Percentiles rank a stretch among this genome's conserved stretches.
phyloP scores from a whole-genome alignment of 1,139 yeast species.

The Blastobotrys illinoisensis region DNA sequence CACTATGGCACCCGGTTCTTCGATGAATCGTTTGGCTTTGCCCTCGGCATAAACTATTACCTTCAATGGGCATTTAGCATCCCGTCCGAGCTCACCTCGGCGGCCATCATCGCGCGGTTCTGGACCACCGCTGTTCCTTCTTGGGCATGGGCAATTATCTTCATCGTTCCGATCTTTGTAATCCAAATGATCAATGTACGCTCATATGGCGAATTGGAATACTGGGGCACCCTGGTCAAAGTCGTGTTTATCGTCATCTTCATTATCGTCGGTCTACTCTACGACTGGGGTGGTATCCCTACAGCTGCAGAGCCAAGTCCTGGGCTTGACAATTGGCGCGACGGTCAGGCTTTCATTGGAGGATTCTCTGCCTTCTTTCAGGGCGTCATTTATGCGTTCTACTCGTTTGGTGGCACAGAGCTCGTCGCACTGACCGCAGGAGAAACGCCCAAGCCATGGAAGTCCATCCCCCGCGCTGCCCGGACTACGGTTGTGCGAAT shows the following conservation, averaged over 20 bases:
- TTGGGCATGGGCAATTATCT: conserved; percentile 38
- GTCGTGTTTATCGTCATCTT: conserved; percentile 43
- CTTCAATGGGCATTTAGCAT: conserved; percentile 45
- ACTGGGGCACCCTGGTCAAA: conserved; percentile 40
- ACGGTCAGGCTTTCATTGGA: conserved; percentile 28
- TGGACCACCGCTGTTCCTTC: conserved; percentile 53
- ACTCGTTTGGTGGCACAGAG: conserved; percentile 50
- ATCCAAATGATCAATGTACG: conserved; percentile 33
- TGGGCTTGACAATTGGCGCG: conserved; percentile 14
- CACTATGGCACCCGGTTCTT: conserved; percentile 39
- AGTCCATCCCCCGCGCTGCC: conserved; percentile 35
- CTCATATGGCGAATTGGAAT: conserved; percentile 35
- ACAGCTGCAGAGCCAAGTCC: conserved; percentile 14
- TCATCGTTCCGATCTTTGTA: conserved; percentile 26
- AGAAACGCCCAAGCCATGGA: conserved; percentile 43
- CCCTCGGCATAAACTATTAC: conserved; percentile 20
- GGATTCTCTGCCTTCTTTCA: conserved; percentile 61
- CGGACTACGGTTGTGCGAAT: conserved; percentile 37
- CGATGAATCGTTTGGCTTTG: conserved; percentile 19
- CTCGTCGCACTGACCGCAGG: conserved; percentile 47
- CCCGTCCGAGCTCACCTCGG: conserved; percentile 53
- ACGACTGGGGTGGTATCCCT: conserved; percentile 44
- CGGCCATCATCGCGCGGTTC: conserved; percentile 53
- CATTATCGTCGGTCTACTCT: conserved; percentile 42
- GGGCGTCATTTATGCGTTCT: conserved; percentile 55